A percentile compares a stretch with the other conserved stretches of the same genome.
These are phyloP conservation scores for Penicillium pulvis DNA, from an alignment of 495 filamentous ascomycete genomes.

Conservation along the genomic window DNA sequence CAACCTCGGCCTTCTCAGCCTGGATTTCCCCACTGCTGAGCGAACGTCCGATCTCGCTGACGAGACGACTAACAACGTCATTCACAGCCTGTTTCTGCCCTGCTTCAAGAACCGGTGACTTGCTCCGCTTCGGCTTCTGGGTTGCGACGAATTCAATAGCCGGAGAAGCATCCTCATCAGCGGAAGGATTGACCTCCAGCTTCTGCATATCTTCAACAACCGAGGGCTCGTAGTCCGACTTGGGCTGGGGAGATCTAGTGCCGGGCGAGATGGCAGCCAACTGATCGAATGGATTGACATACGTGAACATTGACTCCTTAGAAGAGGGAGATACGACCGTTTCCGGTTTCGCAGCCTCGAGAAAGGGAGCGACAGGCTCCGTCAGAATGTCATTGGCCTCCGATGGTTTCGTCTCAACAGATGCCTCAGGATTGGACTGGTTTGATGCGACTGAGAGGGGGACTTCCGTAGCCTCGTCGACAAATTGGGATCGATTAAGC, in stretches of 20 bases:
- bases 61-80: slow-evolving; percentile 69
- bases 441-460: slow-evolving; percentile 15
- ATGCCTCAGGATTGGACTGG: slow-evolving; percentile 4
- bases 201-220: slow-evolving; percentile 32
- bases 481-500: slow-evolving; percentile 59
- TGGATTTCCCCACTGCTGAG: slow-evolving; percentile 65
- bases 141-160: slow-evolving; percentile 9
- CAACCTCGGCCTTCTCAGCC: slow-evolving; percentile 27
- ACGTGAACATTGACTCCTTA: slow-evolving; percentile 65
- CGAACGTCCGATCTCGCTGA: slow-evolving; percentile 66
- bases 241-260: slow-evolving; percentile 49
- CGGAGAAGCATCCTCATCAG: slow-evolving; percentile 20
- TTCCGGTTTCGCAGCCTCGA: slow-evolving; percentile 32
- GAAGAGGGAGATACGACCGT: slow-evolving; percentile 30
- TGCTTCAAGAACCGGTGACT: slow-evolving; percentile 36
- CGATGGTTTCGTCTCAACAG: slow-evolving; percentile 10
- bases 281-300: slow-evolving; percentile 80
- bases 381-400: slow-evolving; percentile 19
- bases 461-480: slow-evolving; percentile 25
- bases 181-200: slow-evolving; percentile 28
- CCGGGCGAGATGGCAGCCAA: slow-evolving; percentile 69
- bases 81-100: slow-evolving; percentile 66
- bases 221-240: slow-evolving; percentile 41
- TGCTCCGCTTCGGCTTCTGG: slow-evolving; percentile 24
- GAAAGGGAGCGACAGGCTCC: slow-evolving; percentile 19